Conservation (phyloP, 2,329 filamentous ascomycete species). For the Fonsecaea pugnacius region DNA sequence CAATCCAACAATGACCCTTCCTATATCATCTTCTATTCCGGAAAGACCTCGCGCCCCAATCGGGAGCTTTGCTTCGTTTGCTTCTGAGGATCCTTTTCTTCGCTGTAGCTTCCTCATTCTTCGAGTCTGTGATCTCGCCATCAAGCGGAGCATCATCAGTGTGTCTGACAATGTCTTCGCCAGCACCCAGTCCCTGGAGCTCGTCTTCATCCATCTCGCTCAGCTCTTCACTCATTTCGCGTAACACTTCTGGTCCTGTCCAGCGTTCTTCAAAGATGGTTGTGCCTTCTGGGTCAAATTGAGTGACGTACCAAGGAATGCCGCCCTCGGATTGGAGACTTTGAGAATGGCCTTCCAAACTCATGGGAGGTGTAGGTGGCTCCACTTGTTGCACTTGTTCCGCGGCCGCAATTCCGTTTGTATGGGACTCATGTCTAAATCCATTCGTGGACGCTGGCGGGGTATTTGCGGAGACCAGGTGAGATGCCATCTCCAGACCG, state of each 20-base stretch:
- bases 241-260: constrained; percentile 71
- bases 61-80: constrained; percentile 20
- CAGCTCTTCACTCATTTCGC: constrained; percentile 79
- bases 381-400: constrained; percentile 47
- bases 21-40: constrained; percentile 23
- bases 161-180: constrained; percentile 48
- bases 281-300: constrained; percentile 78
- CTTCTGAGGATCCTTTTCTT: constrained; percentile 22
- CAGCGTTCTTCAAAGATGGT: constrained; percentile 77
- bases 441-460: constrained; percentile 40
- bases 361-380: constrained; percentile 48
- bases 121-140: constrained; percentile 6
- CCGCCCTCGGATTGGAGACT: constrained; percentile 71
- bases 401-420: constrained; percentile 46
- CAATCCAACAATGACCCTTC: constrained; percentile 12
- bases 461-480: constrained; percentile 30
- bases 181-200: constrained; percentile 67
- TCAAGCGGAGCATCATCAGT: constrained; percentile 1
- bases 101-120: constrained; percentile 9
- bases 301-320: constrained; percentile 83
- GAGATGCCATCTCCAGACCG: constrained; percentile 14
- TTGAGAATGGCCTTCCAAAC: constrained; percentile 49
- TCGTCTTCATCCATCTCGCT: constrained; percentile 93
- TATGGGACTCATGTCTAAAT: constrained; percentile 38
- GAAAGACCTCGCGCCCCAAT: constrained; percentile 30